These are phyloP conservation scores for Solioccasus polychromus DNA, from an alignment of 768 basidiomycete genomes.

Conservation along the genomic window DNA sequence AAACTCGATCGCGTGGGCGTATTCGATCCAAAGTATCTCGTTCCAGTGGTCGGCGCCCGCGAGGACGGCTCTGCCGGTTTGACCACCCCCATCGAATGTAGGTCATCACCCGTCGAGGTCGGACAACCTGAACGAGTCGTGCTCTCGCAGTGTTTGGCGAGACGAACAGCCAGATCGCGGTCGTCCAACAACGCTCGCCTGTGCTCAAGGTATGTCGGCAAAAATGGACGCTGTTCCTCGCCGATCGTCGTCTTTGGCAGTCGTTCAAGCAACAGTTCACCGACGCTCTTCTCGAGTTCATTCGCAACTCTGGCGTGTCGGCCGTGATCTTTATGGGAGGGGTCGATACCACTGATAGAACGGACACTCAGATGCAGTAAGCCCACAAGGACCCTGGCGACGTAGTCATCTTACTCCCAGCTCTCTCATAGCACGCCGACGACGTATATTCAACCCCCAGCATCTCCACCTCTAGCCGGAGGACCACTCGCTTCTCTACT, in stretches of 20 bases:
- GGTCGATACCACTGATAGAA: slow-evolving; percentile 70
- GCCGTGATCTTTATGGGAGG: slow-evolving; percentile 68
- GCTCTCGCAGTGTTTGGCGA: slow-evolving; percentile 59
- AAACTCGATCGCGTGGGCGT: slow-evolving; percentile 58
- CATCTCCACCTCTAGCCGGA: slow-evolving; percentile 41
- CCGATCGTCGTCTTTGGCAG: slow-evolving; percentile 34
- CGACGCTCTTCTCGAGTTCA: slow-evolving; percentile 53
- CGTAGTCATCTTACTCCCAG: slow-evolving; percentile 2
- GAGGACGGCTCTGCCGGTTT: slow-evolving; percentile 61
- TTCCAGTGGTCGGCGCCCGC: slow-evolving; percentile 71
- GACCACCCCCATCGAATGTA: slow-evolving; percentile 75
- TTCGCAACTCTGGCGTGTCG: slow-evolving; percentile 45
- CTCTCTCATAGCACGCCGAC: slow-evolving; percentile 54
- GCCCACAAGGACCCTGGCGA: slow-evolving; percentile 22
- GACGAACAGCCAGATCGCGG: slow-evolving; percentile 44
- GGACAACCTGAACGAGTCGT: slow-evolving; percentile 1
- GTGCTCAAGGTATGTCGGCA: slow-evolving; percentile 57
- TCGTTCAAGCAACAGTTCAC: slow-evolving; percentile 68
- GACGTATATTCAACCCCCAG: slow-evolving; percentile 49
- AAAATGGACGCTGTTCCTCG: not conserved
- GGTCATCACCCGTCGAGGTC: slow-evolving; percentile 21
- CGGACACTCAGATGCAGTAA: slow-evolving; percentile 77
- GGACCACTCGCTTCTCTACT: slow-evolving; percentile 44
- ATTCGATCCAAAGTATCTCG: slow-evolving; percentile 58
- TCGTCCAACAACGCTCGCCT: slow-evolving; percentile 80